Base-by-base conservation (phyloP, 768 basidiomycete genomes). In the Hypholoma fasciculare region DNA sequence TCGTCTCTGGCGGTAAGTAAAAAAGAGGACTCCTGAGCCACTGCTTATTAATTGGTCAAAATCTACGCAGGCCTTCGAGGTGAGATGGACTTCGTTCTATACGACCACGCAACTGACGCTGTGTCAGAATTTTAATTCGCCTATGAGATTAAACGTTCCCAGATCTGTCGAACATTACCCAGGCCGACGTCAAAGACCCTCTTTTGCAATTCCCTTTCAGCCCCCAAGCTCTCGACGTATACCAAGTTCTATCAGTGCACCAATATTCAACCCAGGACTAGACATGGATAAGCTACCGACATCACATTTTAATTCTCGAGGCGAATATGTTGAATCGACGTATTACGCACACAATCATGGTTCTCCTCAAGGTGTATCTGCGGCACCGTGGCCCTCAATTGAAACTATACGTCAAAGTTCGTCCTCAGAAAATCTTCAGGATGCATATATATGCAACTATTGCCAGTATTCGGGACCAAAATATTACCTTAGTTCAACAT, bases 251-350 rank as follows among this genome's bases (percentile, higher is more conserved):
- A 26, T 44, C 49, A 19, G 19, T 17, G 30, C 49, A 9, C n/a
- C 13, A 42, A 6, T 8, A 5, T 42, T 6, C 11, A 42, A 34
- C 30, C 2, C 7, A 6, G 30, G 30, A 34, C 2, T 37, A 48
- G 47, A 12, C n/a, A 19, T 36, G 16, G 17, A 38, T 23, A 37
- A 17, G 17, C 3, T 58, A 17, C 44, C 47, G 37, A n/a, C 56
- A 12, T 17, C 34, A n/a, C 59, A 60, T 54, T 65, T 65, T 43
- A 62, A 62, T 55, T 57, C 61, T 17, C 61, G 53, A 13, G 64
- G 64, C 44, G 64, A 65, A 60, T 20, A 53, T 23, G 52, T 62
- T 47, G 16, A 30, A 26, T 19, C 43, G 9, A 17, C 14, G 20
- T 12, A n/a, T 19, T n/a, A 16, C 39, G 30, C 30, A 5, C 9